A percentile compares a stretch with the other conserved stretches of the same genome.
These are phyloP conservation scores for Phytophthora pisi DNA, from an alignment of 352 stramenopile genomes.

Conservation along the genomic window DNA sequence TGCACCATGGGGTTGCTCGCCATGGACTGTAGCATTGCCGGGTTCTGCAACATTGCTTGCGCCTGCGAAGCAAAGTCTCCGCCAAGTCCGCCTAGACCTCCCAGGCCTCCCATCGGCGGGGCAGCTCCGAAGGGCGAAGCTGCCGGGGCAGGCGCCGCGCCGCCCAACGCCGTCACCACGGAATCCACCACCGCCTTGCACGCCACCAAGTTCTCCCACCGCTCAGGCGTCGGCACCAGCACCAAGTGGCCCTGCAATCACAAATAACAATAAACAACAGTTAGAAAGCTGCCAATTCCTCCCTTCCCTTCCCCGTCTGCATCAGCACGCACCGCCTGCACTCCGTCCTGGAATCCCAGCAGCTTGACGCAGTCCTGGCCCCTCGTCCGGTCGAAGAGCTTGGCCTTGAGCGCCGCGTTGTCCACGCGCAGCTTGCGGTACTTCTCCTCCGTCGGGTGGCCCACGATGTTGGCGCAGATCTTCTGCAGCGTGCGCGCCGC, in stretches of 20 bases:
- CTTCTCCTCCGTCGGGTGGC: slow-evolving; percentile 74
- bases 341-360: slow-evolving; percentile 71
- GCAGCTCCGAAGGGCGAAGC: slow-evolving; percentile 20
- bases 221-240: slow-evolving; percentile 69
- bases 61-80: slow-evolving; percentile 59
- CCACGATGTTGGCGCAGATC: slow-evolving; percentile 84
- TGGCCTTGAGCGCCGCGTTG: slow-evolving; percentile 70
- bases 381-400: slow-evolving; percentile 62
- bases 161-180: slow-evolving; percentile 19
- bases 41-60: slow-evolving; percentile 77
- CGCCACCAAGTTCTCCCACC: slow-evolving; percentile 75
- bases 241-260: slow-evolving; percentile 63
- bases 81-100: slow-evolving; percentile 15
- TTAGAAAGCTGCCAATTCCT: background rate
- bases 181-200: slow-evolving; percentile 76
- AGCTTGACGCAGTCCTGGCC: slow-evolving; percentile 67
- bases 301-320: background rate
- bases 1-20: slow-evolving; percentile 75
- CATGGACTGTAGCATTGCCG: slow-evolving; percentile 71
- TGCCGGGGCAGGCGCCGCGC: background rate
- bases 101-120: slow-evolving; percentile 22
- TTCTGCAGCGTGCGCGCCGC: slow-evolving; percentile 78
- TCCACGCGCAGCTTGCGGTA: slow-evolving; percentile 75
- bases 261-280: background rate
- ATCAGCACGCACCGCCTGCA: slow-evolving; percentile 56